phyloP scores from a whole-genome alignment of 1,284 basidiomycete species.

The Prillingera fragicola region DNA sequence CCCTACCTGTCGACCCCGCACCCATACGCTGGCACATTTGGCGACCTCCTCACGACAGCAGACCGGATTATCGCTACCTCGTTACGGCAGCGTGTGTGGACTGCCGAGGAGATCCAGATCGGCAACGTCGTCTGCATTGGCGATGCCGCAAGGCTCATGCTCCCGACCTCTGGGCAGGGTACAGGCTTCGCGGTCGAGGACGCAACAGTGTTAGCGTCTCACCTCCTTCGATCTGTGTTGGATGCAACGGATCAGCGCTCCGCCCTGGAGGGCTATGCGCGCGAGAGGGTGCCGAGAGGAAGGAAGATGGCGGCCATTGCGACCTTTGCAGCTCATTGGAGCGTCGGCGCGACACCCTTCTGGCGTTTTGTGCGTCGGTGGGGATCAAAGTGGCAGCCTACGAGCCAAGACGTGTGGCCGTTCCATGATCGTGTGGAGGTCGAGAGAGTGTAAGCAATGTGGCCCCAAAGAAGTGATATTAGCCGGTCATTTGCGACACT shows the following conservation, averaged over 20 bases:
- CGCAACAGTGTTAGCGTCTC: neutral
- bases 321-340: neutral
- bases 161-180: slow-evolving; percentile 1
- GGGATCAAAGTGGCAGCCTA: neutral
- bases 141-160: slow-evolving; percentile 1
- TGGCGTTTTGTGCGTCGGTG: neutral
- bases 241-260: neutral
- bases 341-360: neutral
- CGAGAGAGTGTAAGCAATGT: too few species aligned
- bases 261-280: neutral
- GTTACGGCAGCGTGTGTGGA: slow-evolving; percentile 1
- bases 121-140: neutral
- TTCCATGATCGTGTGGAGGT: too few species aligned
- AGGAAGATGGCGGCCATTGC: slow-evolving; percentile 4
- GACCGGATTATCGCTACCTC: slow-evolving; percentile 1
- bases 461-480: too few species aligned
- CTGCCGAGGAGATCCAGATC: neutral
- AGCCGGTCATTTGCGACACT: too few species aligned
- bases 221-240: neutral
- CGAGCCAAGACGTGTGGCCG: neutral
- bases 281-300: neutral
- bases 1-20: neutral
- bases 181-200: slow-evolving; percentile 3
- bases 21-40: neutral
- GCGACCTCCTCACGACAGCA: neutral